Evolutionary conservation across 1,284 basidiomycete species (phyloP), one percentile per base, ranked within the genome.

Genomic region (Erythrobasidium hasegawianum): DNA sequence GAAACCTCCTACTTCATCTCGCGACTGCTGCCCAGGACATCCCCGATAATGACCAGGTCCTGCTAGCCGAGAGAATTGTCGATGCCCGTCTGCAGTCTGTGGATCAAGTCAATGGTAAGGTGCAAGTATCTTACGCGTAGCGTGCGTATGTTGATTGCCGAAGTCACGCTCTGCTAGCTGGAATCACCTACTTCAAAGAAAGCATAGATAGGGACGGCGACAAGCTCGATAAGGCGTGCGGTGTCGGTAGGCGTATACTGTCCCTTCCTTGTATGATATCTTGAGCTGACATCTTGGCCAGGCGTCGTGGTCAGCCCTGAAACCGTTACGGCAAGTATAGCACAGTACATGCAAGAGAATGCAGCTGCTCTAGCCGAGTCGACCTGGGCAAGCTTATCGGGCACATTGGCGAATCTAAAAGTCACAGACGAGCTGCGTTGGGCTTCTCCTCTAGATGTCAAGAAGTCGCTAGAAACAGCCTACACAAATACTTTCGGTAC

Each of bases 371-470:
- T 78, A 40, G 69, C 71, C 33, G 71, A 73, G 52, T 86, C 87
- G 40, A 71, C 71, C 40, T 97, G 93, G 93, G 78, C 82, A 1
- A 85, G 82, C 73, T 81, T 94, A 27, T 86, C 88, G 41, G 79
- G 84, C 24, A 82, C 83, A 27, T 84, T 92, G 68, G 85, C 84
- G n/a, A 83, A 83, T 1, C 81, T 92, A 66, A 91, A 88, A 79
- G 80, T 77, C 60, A 80, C 82, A 0, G 83, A 87, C 14, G 84
- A 85, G 50, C 78, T 96, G 53, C 86, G 89, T 69, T 98, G 95
- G 95, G 94, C 90, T 3, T 88, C 83, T 74, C 85, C 90, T 0
- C 82, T 91, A 4, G 94, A 97, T 57, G 81, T 97, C 68, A 97
- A 97, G 81, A 87, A 84, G 49, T 83, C 88, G 0, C 87, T 91